A percentile compares a stretch with the other conserved stretches of the same genome.
phyloP scores from a whole-genome alignment of 768 basidiomycete genomes.

The Dictyophora rubrovolvata region DNA sequence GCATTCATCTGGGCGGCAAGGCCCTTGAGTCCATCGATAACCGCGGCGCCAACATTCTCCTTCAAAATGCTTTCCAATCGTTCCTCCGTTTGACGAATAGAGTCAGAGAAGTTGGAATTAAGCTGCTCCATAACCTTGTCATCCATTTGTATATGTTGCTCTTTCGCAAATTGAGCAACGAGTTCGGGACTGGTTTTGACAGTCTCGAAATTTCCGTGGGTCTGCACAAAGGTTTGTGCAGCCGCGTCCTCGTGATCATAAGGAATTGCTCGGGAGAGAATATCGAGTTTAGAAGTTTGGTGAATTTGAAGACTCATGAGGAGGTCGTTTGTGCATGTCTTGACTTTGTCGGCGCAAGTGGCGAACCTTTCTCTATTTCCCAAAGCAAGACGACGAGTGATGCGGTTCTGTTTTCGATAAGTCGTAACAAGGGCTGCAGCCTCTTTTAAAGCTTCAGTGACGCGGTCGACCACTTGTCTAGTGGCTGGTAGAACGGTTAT shows the following conservation, averaged over 20 bases:
- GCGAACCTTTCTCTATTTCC: constrained; percentile 29
- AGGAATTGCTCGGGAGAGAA: constrained; percentile 28
- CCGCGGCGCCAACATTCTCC: constrained; percentile 25
- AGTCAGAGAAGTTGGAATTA: constrained; percentile 25
- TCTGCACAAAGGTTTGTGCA: constrained; percentile 25
- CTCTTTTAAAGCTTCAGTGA: constrained; percentile 29
- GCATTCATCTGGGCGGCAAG: constrained; percentile 26
- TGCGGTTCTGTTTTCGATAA: constrained; percentile 27
- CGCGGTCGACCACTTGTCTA: constrained; percentile 27
- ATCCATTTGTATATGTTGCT: constrained; percentile 28
- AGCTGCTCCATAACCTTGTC: constrained; percentile 32
- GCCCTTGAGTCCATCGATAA: constrained; percentile 27
- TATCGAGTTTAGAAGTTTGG: constrained; percentile 27
- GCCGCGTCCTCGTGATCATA: constrained; percentile 28
- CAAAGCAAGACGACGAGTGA: constrained; percentile 29
- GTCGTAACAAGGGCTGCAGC: constrained; percentile 29
- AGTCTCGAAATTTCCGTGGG: constrained; percentile 28
- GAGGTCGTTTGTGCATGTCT: constrained; percentile 27
- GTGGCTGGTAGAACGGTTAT: constrained; percentile 26
- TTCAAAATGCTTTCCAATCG: constrained; percentile 23
- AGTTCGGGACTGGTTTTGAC: constrained; percentile 27
- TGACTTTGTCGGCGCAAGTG: constrained; percentile 22
- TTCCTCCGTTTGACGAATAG: constrained; percentile 23
- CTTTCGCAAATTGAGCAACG: constrained; percentile 28
- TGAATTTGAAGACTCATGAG: constrained; percentile 34